Evolutionary conservation across 306 rosid species (phyloP).

Genomic region (Pterocarpus santalinus): DNA sequence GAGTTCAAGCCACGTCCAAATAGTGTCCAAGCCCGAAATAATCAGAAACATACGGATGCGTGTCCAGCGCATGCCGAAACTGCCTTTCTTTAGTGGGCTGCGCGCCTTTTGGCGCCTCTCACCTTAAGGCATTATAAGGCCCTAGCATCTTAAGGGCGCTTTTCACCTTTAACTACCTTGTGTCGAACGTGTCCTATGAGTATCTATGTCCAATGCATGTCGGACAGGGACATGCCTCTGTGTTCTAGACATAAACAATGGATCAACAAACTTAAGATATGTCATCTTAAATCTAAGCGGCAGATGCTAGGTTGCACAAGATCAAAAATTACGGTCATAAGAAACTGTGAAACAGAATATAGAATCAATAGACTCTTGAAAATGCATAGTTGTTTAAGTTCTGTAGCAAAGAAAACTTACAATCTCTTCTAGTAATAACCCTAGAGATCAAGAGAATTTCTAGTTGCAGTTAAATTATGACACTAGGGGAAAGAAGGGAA

Average conservation of each 20-base stretch:
- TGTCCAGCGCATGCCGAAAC: no score
- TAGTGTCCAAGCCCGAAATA: no score
- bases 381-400: conserved; percentile 4
- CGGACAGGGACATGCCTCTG: no score
- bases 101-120: no score
- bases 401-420: neutral
- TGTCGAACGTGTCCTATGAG: no score
- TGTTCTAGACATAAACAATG: no score
- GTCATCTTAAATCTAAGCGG: neutral
- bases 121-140: no score
- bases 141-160: no score
- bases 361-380: conserved; percentile 22
- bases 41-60: no score
- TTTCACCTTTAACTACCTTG: no score
- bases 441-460: neutral
- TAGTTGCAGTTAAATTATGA: neutral
- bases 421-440: neutral
- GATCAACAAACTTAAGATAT: neutral
- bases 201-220: no score
- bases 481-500: neutral
- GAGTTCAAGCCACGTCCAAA: neutral
- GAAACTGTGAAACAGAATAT: neutral
- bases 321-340: neutral
- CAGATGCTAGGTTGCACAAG: neutral
- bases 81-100: no score